Evolutionary conservation across 2,329 filamentous ascomycete genomes (phyloP).

Genomic region (Seiridium unicorne): DNA sequence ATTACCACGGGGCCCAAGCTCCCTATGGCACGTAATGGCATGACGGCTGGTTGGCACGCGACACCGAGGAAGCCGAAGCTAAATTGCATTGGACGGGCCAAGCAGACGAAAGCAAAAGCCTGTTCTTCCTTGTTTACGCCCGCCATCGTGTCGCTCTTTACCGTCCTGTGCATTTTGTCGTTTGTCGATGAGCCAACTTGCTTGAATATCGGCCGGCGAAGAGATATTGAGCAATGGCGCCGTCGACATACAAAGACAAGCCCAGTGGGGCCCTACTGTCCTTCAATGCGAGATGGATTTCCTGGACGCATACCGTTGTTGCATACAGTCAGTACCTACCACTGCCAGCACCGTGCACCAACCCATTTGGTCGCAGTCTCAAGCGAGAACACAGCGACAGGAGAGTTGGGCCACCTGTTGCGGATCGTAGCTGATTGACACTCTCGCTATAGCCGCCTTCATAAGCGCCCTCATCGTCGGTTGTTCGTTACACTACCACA

Average conservation of each 20-base stretch:
- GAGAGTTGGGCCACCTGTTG: too few relatives aligned
- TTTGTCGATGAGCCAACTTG: not conserved
- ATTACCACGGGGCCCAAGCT: not conserved
- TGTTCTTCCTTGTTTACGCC: not conserved
- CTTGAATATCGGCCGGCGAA: not conserved
- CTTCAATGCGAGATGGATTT: slow-evolving; percentile 87
- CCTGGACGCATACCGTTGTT: slow-evolving; percentile 79
- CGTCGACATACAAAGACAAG: slow-evolving; percentile 61
- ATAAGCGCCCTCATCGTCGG: slow-evolving; percentile 82
- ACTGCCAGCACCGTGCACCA: slow-evolving; percentile 1
- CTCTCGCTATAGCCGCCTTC: slow-evolving; percentile 64
- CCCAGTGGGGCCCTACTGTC: slow-evolving; percentile 57
- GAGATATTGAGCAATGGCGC: slow-evolving; percentile 34
- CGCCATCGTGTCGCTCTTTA: not conserved
- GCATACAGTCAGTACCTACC: slow-evolving; percentile 67
- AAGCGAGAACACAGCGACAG: not conserved
- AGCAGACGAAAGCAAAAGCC: not conserved
- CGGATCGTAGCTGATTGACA: not conserved
- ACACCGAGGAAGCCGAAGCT: slow-evolving; percentile 9
- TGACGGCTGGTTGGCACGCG: slow-evolving; percentile 3
- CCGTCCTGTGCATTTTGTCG: slow-evolving; percentile 6
- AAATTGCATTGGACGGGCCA: not conserved
- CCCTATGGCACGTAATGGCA: not conserved
- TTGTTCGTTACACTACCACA: slow-evolving; percentile 81
- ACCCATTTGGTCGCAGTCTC: not conserved